Evolutionary conservation across 176 grass and related monocot species (phyloP), one percentile per base, ranked within the genome.

Genomic region (Rhynchospora pubera): DNA sequence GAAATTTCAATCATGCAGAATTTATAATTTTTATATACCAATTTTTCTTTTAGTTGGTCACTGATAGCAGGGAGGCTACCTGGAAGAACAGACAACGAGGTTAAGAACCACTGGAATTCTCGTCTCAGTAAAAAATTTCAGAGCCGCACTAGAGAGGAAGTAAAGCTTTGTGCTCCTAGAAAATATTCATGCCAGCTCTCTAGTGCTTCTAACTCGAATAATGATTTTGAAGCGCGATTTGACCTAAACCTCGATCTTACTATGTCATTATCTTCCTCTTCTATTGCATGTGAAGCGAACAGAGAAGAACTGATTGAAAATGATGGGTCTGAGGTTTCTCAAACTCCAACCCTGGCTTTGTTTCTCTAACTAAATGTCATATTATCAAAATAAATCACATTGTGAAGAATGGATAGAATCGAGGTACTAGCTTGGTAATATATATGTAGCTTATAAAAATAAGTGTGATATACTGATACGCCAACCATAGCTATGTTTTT

Each of bases 31-130:
- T 21, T 61, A 1, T 23, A 39, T 61, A 61, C 58, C 58, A 23
- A 61, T 21, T 61, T 51, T 21, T 23, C 7, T 61, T 23, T 23
- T 6, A 75, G 70, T 75, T 75, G 70, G 70, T 43, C 34, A 10
- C 23, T 75, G 70, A 75, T 75, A 75, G 70, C 70, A 0, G 70
- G 39, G 18, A 43, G 70, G 39, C 42, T 75, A 47, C 70, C 44
- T 48, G 42, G 47, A 22, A 75, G 70, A 48, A 75, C 70, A 1
- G 70, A 75, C 9, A 75, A 50, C 15, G 70, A 75, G 44, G 42
- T 75, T 51, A 75, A 26, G 70, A 75, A 75, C 44, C 13, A 75
- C 18, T 75, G 70, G 70, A 75, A 75, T 47, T 75, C 70, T 52
- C 47, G 3, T 75, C 42, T 75, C 10, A 75, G 47, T 15, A 46